phyloP scores from a whole-genome alignment of 1,284 basidiomycete species.

The Thelephora terrestris region DNA sequence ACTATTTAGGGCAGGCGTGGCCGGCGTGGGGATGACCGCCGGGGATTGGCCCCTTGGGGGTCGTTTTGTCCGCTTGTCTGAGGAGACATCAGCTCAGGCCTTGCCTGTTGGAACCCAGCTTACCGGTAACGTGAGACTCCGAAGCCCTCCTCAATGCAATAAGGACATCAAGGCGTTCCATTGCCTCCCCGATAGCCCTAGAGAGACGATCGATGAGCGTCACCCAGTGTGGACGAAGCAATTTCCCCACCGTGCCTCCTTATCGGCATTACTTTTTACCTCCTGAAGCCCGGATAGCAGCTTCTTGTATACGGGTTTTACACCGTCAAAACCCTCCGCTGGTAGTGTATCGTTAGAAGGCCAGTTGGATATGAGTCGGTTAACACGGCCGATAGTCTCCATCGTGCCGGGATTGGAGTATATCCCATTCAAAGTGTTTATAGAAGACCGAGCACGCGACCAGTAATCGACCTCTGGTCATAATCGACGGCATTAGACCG shows the following conservation, averaged over 20 bases:
- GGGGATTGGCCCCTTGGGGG: conserved; percentile 58
- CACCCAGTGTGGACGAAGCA: background rate
- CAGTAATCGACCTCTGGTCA: conserved; percentile 57
- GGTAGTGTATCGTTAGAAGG: conserved; percentile 58
- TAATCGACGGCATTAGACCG: background rate
- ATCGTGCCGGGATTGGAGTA: conserved; percentile 38
- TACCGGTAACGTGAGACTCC: conserved; percentile 49
- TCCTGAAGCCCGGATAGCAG: conserved; percentile 49
- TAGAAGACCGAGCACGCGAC: conserved; percentile 50
- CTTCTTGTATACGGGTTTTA: conserved; percentile 55
- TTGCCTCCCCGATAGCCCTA: conserved; percentile 60
- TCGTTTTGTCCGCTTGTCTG: conserved; percentile 69
- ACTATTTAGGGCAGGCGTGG: conserved; percentile 27
- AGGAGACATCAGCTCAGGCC: conserved; percentile 1
- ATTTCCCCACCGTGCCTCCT: conserved; percentile 47
- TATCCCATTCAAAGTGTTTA: conserved; percentile 42
- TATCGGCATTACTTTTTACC: conserved; percentile 46
- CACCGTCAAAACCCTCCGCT: conserved; percentile 51
- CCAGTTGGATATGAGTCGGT: conserved; percentile 60
- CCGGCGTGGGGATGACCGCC: conserved; percentile 26
- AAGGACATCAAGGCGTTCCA: conserved; percentile 58
- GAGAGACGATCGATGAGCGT: conserved; percentile 7
- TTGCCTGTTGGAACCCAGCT: conserved; percentile 2
- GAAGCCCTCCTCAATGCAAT: conserved; percentile 63
- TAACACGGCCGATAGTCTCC: conserved; percentile 59